Evolutionary conservation across 2,329 filamentous ascomycete genomes (phyloP), one percentile per base, ranked within the genome.

Genomic region (Talaromyces sp.): DNA sequence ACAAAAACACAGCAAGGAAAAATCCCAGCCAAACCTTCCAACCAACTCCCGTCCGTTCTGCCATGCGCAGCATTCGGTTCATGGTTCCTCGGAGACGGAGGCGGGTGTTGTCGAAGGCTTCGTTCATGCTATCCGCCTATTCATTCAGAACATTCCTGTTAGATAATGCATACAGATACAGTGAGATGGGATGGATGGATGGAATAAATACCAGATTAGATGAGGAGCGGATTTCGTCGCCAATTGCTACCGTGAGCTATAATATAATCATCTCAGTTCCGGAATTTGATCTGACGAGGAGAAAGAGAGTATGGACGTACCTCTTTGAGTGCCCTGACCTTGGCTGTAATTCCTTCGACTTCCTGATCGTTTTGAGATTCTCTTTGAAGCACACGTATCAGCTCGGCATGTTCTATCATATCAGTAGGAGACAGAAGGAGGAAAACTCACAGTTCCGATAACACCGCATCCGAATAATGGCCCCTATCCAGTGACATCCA

Each of bases 31-130:
- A 99, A 58, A 92, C 89, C 75, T 84, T 93, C 94, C 94, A 99
- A 68, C 91, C 88, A 9, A 99, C 87, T n/a, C 94, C 94, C 2
- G 92, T 96, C 67, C 86, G 82, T 77, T 97, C 84, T 4, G 94
- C 94, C 94, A 99, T 99, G 56, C 93, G 72, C 64, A 97, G 77
- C 94, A 99, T 99, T 60, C 92, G 82, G 71, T 91, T 96, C 94
- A 99, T 97, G 17, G 95, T 97, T 56, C 93, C 91, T 45, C 87
- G 84, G 62, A 99, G 78, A 63, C 89, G 84, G 54, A 91, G 77
- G 35, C 92, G 81, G 55, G 93, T 95, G 66, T 84, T 85, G 71
- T 97, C 93, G 70, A 97, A 99, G 5, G 85, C 84, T 69, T 96
- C 90, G 74, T 97, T 97, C 87, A 99, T 96, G 76, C 91, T 93